Conservation (phyloP, 306 rosid species). For the Casuarina equisetifolia region DNA sequence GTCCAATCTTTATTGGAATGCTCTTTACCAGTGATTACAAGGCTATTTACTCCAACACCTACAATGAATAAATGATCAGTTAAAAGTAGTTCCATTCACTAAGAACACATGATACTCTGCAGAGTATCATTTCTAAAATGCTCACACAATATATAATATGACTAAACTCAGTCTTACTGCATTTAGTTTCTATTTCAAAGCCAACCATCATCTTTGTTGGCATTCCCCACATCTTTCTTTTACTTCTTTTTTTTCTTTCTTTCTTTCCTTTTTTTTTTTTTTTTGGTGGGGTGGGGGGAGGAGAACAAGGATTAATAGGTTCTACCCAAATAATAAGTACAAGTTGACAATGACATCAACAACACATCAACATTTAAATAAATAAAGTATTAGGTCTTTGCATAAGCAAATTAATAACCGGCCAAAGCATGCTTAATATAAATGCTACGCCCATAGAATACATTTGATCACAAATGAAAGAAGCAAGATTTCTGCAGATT, state of each 20-base stretch:
- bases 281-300: background rate
- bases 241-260: background rate
- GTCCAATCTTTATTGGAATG: constrained; percentile 38
- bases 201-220: background rate
- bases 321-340: too few relatives aligned
- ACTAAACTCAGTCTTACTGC: background rate
- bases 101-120: constrained; percentile 11
- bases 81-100: background rate
- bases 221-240: background rate
- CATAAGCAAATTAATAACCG: background rate
- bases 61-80: constrained; percentile 5
- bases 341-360: background rate
- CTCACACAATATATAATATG: background rate
- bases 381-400: background rate
- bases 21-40: constrained; percentile 27
- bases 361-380: background rate
- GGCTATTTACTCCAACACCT: constrained; percentile 38
- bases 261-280: background rate
- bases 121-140: background rate
- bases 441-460: background rate
- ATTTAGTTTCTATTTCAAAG: background rate
- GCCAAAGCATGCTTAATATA: background rate
- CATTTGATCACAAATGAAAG: constrained; percentile 7
- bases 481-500: constrained; percentile 13
- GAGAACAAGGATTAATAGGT: too few relatives aligned